Evolutionary conservation across 495 filamentous ascomycete species (phyloP), one percentile per base, ranked within the genome.

Genomic region (Beverwykella pulmonaria): DNA sequence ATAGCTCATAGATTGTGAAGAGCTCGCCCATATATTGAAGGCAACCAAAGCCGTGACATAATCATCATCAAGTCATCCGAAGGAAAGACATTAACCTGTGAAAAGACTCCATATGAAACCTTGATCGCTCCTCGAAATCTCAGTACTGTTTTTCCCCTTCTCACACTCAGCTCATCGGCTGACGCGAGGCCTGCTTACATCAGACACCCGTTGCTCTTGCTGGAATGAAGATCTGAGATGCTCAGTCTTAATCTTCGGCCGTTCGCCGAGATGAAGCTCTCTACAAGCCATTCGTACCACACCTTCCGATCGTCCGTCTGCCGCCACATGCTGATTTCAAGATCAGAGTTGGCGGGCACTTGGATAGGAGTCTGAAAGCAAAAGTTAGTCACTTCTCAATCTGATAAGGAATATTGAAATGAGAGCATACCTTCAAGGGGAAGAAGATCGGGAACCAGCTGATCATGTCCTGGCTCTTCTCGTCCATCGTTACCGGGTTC

Each of bases 401-500:
- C 23, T 23, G 25, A 25, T 2, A 19, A 5, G 1, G 5, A 25
- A 23, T 22, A 25, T 52, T 52, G n/a, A n/a, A 23, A 7, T 52
- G 48, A 4, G 48, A 32, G 32, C 52, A 19, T 82, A 95, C 93
- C 87, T 96, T 96, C 10, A 99, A 75, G 7, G 94, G 94, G 71
- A 99, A 99, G 79, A 90, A 97, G 14, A 98, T 97, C 9, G 94
- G 94, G 76, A 99, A 99, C 94, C 94, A 99, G 70, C 90, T 93
- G 61, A 97, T 94, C 94, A 98, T 98, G 68, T 92, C 90, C 70
- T 88, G 87, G 78, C 92, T 96, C 84, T 98, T 97, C 54, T 80
- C 81, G 53, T 92, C 90, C 80, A 97, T 97, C 44, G 87, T 92
- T 58, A 95, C 90, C 7, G 95, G 94, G 75, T 95, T 88, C 19